Evolutionary conservation across 1,284 basidiomycete species (phyloP).

Genomic region (Marasmius fiardii): DNA sequence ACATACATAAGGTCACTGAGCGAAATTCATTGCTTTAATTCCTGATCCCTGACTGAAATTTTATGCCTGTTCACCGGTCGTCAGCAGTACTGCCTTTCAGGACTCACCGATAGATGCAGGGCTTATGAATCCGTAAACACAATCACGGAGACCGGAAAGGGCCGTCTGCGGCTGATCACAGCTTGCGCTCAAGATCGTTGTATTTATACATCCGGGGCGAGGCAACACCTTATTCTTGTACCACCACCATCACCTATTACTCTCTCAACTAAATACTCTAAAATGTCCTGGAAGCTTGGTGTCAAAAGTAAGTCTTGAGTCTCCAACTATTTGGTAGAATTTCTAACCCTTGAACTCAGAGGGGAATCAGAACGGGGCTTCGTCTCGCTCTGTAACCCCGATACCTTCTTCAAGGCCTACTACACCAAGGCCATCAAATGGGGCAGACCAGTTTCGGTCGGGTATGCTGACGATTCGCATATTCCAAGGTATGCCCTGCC

Average conservation of each 20-base stretch:
- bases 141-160: constrained; percentile 1
- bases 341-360: constrained; percentile 32
- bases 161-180: neutral
- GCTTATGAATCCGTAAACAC: too few relatives aligned
- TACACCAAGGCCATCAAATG: constrained; percentile 64
- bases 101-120: too few relatives aligned
- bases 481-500: constrained; percentile 75
- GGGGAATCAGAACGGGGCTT: constrained; percentile 62
- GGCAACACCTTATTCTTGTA: neutral
- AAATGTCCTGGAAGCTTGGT: constrained; percentile 20
- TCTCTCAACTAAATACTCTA: neutral
- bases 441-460: constrained; percentile 63
- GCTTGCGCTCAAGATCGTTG: neutral
- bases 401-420: constrained; percentile 70
- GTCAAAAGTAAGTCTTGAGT: constrained; percentile 4
- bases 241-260: constrained; percentile 7
- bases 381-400: constrained; percentile 72
- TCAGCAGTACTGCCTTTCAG: too few relatives aligned
- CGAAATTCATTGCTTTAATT: too few relatives aligned
- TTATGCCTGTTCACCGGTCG: too few relatives aligned
- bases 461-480: constrained; percentile 87
- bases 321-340: too few relatives aligned
- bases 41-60: too few relatives aligned
- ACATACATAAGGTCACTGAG: too few relatives aligned
- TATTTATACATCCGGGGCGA: neutral